Evolutionary conservation across 164 flowering plant species (phyloP), one percentile per base, ranked within the genome.

Genomic region (Nymphaea colorata): DNA sequence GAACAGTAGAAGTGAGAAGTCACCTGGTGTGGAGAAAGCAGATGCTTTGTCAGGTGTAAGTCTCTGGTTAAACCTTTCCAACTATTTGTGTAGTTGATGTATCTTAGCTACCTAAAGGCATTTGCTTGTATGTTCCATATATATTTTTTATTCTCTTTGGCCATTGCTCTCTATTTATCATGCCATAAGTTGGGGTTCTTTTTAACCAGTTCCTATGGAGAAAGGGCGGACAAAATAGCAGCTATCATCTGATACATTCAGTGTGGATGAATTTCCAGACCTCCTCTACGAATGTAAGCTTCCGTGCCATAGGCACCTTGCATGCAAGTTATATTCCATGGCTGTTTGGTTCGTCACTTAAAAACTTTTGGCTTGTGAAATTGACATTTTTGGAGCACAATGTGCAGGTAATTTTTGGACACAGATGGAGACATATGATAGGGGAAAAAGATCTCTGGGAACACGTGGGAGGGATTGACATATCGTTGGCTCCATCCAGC

Each of bases 251-350:
- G 43, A 77, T 93, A 68, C 98, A 93, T 73, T 93, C 98, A 61
- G 91, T 93, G 36, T 93, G 98, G 98, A 94, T 84, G 42, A 93
- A 93, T 79, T 91, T 93, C 77, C 98, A 93, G 82, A 91, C 97
- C 66, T 91, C 97, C 64, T 71, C 81, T 25, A 87, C 70, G 82
- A 93, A 91, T 76, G 98, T 93, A 72, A 89, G 97, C 60, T 68
- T 61, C 6, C 10, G 2, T 10, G 53, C 53, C 0, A 10, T 45
- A 5, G 10, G 36, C 36, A 45, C 10, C 10, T 45, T 45, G 53
- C 10, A 45, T 45, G 53, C 5, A 45, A 5, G 10, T 45, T 45
- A 10, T 5, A 10, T 45, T 5, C 53, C 53, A 45, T 45, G 53
- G 10, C 10, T 10, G 10, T 45, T 10, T 10, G 53, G 53, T 45